Conservation (phyloP, 2,329 filamentous ascomycete genomes). For the Fusarium scirpi region DNA sequence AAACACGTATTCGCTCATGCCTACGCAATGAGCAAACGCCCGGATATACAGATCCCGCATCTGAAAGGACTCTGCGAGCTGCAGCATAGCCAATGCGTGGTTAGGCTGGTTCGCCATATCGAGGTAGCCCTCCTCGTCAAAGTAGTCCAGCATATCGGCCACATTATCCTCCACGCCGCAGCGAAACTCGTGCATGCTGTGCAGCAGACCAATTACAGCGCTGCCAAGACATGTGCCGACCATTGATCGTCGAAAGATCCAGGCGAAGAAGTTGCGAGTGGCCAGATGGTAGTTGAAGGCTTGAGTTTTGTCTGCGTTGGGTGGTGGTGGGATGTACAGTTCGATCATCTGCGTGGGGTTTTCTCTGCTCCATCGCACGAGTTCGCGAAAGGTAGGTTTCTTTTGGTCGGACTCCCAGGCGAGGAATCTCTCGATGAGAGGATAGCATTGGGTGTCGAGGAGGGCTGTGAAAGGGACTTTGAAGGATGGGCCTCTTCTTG, state of each 20-base stretch:
- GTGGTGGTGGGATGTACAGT: conserved; percentile 77
- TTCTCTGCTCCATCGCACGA: conserved; percentile 50
- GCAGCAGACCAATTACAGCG: conserved; percentile 73
- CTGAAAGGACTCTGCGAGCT: conserved; percentile 74
- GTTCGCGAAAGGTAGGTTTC: conserved; percentile 45
- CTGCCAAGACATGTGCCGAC: conserved; percentile 75
- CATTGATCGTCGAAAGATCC: conserved; percentile 72
- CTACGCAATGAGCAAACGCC: conserved; percentile 81
- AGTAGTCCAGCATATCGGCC: conserved; percentile 72
- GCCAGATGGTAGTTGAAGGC: conserved; percentile 73
- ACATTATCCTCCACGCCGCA: conserved; percentile 66
- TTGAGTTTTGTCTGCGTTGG: conserved; percentile 63
- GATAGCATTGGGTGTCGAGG: conserved; percentile 67
- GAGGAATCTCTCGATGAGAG: conserved; percentile 68
- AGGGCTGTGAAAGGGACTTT: conserved; percentile 71
- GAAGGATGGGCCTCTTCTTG: conserved; percentile 75
- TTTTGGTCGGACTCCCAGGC: conserved; percentile 47
- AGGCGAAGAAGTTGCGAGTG: conserved; percentile 82
- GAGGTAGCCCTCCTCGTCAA: conserved; percentile 77
- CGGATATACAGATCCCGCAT: conserved; percentile 75
- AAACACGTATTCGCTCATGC: conserved; percentile 75
- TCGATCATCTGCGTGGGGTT: conserved; percentile 59
- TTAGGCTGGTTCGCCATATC: conserved; percentile 73
- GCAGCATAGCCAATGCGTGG: conserved; percentile 75
- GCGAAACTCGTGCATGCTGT: conserved; percentile 73